phyloP scores from a whole-genome alignment of 345 rosid genomes.

The Laguncularia racemosa region DNA sequence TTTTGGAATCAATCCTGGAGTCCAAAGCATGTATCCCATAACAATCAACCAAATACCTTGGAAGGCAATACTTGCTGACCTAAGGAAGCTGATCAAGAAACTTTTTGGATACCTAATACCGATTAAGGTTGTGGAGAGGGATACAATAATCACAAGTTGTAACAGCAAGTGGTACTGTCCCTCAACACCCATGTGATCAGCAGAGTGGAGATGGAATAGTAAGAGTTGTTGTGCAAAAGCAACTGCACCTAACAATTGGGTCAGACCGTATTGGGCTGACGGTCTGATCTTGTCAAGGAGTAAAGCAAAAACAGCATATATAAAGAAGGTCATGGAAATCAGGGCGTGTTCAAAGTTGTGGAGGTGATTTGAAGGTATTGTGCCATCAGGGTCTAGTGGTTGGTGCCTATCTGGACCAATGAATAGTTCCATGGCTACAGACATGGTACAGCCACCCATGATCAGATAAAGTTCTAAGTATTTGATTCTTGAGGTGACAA shows the following conservation, averaged over 20 bases:
- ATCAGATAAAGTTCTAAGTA: conserved; percentile 54
- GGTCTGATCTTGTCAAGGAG: conserved; percentile 28
- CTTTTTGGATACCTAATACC: conserved; percentile 53
- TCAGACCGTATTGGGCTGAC: conserved; percentile 24
- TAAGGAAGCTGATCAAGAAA: conserved; percentile 59
- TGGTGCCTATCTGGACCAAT: conserved; percentile 68
- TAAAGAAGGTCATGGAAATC: conserved; percentile 59
- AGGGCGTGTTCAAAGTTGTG: conserved; percentile 82
- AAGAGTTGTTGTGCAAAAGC: conserved; percentile 69
- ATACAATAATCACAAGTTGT: conserved; percentile 44
- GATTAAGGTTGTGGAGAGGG: conserved; percentile 51
- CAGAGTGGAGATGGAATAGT: conserved; percentile 71
- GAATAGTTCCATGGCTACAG: conserved; percentile 73
- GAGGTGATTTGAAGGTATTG: conserved; percentile 81
- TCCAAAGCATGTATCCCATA: conserved; percentile 79
- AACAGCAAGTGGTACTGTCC: conserved; percentile 79
- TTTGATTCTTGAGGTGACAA: conserved; percentile 40
- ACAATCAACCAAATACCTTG: conserved; percentile 74
- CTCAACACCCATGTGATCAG: conserved; percentile 78
- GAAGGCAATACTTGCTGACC: conserved; percentile 55
- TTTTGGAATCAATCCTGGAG: conserved; percentile 50
- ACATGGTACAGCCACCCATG: conserved; percentile 50
- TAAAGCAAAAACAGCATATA: conserved; percentile 50
- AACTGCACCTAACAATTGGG: conserved; percentile 44
- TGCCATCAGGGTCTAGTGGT: conserved; percentile 68